Percentiles rank a stretch among this genome's conserved stretches.
phyloP scores from a whole-genome alignment of 2,329 filamentous ascomycete genomes.

The Fusarium xylarioides region DNA sequence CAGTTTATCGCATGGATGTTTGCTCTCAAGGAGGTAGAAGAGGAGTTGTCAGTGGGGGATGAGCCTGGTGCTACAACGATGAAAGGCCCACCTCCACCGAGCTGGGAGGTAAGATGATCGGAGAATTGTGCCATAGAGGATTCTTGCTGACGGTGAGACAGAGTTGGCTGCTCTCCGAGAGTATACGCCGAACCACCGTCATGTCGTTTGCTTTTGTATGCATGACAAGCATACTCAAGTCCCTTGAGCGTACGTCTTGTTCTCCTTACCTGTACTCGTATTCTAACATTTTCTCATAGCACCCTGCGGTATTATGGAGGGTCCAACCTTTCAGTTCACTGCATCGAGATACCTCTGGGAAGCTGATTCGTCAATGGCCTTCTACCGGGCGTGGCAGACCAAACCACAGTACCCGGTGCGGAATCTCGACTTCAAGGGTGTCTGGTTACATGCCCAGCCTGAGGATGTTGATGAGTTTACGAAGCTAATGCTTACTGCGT shows the following conservation, averaged over 20 bases:
- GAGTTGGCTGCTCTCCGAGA: slow-evolving; percentile 56
- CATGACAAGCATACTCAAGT: slow-evolving; percentile 48
- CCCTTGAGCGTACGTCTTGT: slow-evolving; percentile 42
- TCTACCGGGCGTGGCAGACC: slow-evolving; percentile 56
- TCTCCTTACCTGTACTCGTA: background rate
- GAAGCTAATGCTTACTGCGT: slow-evolving; percentile 50
- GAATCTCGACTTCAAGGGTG: slow-evolving; percentile 48
- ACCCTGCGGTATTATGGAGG: slow-evolving; percentile 28
- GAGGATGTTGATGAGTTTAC: slow-evolving; percentile 54
- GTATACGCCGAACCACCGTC: slow-evolving; percentile 51
- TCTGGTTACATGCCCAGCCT: slow-evolving; percentile 49
- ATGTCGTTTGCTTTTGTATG: slow-evolving; percentile 47
- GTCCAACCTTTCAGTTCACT: slow-evolving; percentile 42
- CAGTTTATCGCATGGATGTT: slow-evolving; percentile 50
- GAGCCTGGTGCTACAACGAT: slow-evolving; percentile 29
- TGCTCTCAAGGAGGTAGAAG: slow-evolving; percentile 46
- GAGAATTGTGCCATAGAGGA: background rate
- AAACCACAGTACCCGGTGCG: slow-evolving; percentile 51
- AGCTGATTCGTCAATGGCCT: slow-evolving; percentile 51
- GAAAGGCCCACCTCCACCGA: slow-evolving; percentile 49
- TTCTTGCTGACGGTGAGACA: slow-evolving; percentile 14
- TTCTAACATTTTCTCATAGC: slow-evolving; percentile 18
- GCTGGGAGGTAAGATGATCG: slow-evolving; percentile 51
- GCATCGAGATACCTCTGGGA: slow-evolving; percentile 56
- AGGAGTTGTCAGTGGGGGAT: slow-evolving; percentile 47